These are phyloP conservation scores for Myriangium duriaei DNA, from an alignment of 2,329 filamentous ascomycete genomes.

Conservation along the genomic window DNA sequence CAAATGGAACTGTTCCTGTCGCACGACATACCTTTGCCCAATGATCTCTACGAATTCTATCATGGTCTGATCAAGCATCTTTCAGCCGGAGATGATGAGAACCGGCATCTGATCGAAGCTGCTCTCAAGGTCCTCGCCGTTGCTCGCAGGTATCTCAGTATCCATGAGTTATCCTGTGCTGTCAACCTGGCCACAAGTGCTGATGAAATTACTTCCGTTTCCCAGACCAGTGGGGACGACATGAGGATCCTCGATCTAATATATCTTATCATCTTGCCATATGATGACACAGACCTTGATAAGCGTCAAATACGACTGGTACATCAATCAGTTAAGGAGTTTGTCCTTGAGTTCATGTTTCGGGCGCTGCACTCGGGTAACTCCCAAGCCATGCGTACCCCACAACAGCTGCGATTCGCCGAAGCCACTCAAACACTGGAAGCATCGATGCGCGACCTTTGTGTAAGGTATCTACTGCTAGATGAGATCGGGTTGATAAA, in stretches of 20 bases:
- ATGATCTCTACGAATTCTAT: neutral
- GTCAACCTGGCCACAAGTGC: neutral
- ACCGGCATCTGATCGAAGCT: neutral
- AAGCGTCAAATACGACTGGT: slow-evolving; percentile 3
- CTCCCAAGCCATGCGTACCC: too few relatives aligned
- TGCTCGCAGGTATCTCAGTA: slow-evolving; percentile 1
- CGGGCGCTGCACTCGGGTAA: too few relatives aligned
- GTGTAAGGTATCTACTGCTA: slow-evolving; percentile 18
- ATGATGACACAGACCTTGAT: neutral
- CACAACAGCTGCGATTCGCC: too few relatives aligned
- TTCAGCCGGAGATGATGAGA: neutral
- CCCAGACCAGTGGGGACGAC: neutral
- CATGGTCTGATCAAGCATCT: neutral
- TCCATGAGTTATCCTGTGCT: slow-evolving; percentile 2
- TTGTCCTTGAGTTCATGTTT: neutral
- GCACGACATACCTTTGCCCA: neutral
- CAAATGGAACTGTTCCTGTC: neutral
- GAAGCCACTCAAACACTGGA: too few relatives aligned
- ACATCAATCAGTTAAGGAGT: slow-evolving; percentile 4
- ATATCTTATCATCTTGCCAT: neutral
- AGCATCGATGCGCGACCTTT: neutral
- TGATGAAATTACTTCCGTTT: neutral
- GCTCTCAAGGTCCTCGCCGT: slow-evolving; percentile 1
- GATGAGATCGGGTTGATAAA: slow-evolving; percentile 23
- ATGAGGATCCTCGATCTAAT: neutral